Evolutionary conservation across 345 rosid genomes (phyloP).

Genomic region (Citrus inodora): DNA sequence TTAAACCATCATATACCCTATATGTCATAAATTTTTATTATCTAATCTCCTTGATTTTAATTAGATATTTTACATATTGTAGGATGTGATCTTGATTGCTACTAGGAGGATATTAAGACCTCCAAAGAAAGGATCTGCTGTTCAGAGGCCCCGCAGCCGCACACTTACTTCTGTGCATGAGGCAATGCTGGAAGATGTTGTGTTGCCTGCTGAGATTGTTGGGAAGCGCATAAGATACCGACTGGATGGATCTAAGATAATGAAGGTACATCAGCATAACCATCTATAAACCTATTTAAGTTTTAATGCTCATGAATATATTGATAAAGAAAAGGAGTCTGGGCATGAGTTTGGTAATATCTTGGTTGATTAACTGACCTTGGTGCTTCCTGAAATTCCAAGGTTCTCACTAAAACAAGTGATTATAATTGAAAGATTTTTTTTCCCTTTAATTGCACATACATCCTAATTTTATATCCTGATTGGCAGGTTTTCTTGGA

Average conservation of each 20-base stretch:
- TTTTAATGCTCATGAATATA: neutral
- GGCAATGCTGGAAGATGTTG: constrained; percentile 85
- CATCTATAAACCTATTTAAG: neutral
- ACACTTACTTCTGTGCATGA: constrained; percentile 80
- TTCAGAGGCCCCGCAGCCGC: constrained; percentile 83
- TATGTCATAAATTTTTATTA: neutral
- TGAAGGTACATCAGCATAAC: constrained; percentile 45
- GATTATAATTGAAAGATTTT: neutral
- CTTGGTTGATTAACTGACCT: neutral
- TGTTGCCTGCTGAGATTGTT: constrained; percentile 90
- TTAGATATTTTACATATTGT: neutral
- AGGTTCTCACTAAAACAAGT: neutral
- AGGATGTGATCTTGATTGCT: constrained; percentile 81
- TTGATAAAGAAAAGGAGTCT: neutral
- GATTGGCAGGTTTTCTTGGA: constrained; percentile 64
- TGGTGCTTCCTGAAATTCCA: neutral
- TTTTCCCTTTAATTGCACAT: neutral
- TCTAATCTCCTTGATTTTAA: constrained; percentile 5
- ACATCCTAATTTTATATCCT: neutral
- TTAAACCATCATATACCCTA: neutral
- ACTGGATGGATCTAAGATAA: constrained; percentile 78
- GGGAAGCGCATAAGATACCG: constrained; percentile 77
- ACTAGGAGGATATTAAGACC: constrained; percentile 78
- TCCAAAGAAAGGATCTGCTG: constrained; percentile 95
- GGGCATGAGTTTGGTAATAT: neutral